Evolutionary conservation across 1,284 basidiomycete species (phyloP), one percentile per base, ranked within the genome.

Genomic region (Thelephora terrestris): DNA sequence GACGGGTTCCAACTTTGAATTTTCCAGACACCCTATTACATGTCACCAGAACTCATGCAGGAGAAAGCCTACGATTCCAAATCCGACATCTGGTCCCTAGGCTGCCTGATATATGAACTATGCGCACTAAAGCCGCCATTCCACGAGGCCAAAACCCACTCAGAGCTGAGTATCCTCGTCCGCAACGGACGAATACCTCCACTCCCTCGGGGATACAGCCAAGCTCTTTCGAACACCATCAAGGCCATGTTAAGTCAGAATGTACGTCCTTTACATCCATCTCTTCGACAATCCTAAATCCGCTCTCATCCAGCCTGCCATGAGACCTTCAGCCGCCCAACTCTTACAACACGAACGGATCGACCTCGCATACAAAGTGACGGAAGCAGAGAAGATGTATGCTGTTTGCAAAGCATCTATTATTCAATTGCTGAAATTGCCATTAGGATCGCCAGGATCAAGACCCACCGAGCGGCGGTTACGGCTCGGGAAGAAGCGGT

Each of bases 11-110:
- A 7, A 55, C 25, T 5, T 27, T 4, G 27, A n/a, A 35, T 7
- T 9, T 1, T 43, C 5, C 55, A 93, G 89, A 98, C 94, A 7
- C 95, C 95, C 2, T 94, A 97, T 60, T 98, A 99, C 68, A 98
- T 99, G 94, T 94, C 91, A 1, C 94, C 95, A 0, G 94, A 98
- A 66, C 76, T 98, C 20, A 91, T 97, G 73, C 90, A 91, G 64
- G 93, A 96, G 60, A 92, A 91, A 62, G 81, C 88, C 5, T 99
- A 99, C 66, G 95, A 98, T 68, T 87, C 89, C 18, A 98, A 97
- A 68, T 93, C 90, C 0, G 94, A 99, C 61, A 96, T 99, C 45
- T 99, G 95, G 95, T 94, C 91, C 10, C 75, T 98, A 32, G 95
- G 94, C 1, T 99, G 95, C 65, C 74, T 98, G 37, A 90, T 97